A percentile compares a stretch with the other conserved stretches of the same genome.
These are phyloP conservation scores for Firmiana major DNA, from an alignment of 345 rosid genomes.

Conservation along the genomic window DNA sequence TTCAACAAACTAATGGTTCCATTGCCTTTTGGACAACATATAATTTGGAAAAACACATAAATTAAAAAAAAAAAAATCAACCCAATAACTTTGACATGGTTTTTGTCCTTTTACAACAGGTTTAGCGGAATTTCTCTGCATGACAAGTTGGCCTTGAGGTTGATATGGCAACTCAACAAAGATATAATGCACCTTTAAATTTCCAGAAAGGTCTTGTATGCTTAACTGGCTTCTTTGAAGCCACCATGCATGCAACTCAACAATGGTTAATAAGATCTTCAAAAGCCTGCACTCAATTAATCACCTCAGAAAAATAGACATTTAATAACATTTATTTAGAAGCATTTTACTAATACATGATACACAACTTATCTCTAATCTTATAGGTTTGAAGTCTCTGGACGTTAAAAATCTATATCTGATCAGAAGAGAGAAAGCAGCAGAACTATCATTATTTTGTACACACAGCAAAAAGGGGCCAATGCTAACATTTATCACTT, in stretches of 20 bases:
- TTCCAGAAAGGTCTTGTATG: neutral
- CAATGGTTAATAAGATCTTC: neutral
- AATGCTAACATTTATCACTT: neutral
- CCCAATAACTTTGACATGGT: neutral
- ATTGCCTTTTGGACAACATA: neutral
- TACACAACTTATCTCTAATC: neutral
- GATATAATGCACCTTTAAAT: neutral
- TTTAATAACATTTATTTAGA: too few relatives aligned
- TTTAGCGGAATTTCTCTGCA: conserved; percentile 1
- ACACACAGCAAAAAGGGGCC: neutral
- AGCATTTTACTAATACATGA: neutral
- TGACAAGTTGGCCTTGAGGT: neutral
- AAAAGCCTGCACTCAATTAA: neutral
- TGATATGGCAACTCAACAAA: neutral
- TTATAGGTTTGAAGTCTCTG: neutral
- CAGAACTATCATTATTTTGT: neutral
- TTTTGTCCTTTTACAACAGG: neutral
- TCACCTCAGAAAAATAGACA: too few relatives aligned
- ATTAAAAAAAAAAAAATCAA: neutral
- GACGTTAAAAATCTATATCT: neutral
- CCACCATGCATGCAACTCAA: neutral
- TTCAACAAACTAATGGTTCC: neutral
- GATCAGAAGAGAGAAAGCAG: neutral
- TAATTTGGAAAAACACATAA: neutral
- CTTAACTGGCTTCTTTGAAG: neutral